A percentile compares a stretch with the other conserved stretches of the same genome.
phyloP scores from a whole-genome alignment of 2,329 filamentous ascomycete genomes.

The Fusarium pseudograminearum region DNA sequence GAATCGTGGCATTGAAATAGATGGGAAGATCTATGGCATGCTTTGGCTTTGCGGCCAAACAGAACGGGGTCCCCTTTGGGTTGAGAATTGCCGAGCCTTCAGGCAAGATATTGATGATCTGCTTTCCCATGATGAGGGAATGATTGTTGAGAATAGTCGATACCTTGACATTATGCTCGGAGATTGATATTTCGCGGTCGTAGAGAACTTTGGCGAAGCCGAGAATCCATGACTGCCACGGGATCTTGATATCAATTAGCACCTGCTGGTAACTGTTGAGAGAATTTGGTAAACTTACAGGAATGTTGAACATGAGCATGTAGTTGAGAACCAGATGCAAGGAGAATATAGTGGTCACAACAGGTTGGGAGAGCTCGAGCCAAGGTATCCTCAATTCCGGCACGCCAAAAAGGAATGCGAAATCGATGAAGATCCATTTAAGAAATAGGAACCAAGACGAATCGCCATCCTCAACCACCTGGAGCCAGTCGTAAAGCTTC shows the following conservation, averaged over 20 bases:
- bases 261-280: neutral
- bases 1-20: constrained; percentile 92
- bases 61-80: constrained; percentile 82
- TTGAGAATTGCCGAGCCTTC: constrained; percentile 95
- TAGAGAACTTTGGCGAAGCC: constrained; percentile 84
- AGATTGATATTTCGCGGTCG: constrained; percentile 91
- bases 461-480: constrained; percentile 81
- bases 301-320: constrained; percentile 93
- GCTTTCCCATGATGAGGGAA: constrained; percentile 93
- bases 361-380: constrained; percentile 88
- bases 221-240: constrained; percentile 78
- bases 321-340: constrained; percentile 80
- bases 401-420: constrained; percentile 85
- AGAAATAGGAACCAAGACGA: constrained; percentile 91
- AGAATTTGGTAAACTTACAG: constrained; percentile 61
- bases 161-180: constrained; percentile 91
- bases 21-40: constrained; percentile 79
- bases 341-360: constrained; percentile 77
- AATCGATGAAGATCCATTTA: constrained; percentile 93
- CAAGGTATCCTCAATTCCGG: constrained; percentile 93
- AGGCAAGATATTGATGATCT: constrained; percentile 97
- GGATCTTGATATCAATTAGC: constrained; percentile 64
- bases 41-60: constrained; percentile 74
- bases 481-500: constrained; percentile 88
- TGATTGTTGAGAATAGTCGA: constrained; percentile 89